Base-by-base conservation (phyloP, 495 filamentous ascomycete genomes). In the Penicillium ucsense region DNA sequence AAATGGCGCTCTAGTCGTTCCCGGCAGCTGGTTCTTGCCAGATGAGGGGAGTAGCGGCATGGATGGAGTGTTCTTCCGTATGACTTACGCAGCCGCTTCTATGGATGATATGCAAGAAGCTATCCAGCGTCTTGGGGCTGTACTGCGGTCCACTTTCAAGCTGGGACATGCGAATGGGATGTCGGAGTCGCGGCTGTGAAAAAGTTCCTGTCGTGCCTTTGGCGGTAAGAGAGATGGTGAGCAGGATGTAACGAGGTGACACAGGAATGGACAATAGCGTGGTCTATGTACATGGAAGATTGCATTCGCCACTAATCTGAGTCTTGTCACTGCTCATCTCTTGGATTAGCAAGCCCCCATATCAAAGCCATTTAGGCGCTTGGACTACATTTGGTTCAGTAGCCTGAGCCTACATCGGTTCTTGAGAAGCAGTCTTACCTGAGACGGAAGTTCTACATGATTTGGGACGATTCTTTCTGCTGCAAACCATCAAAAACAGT, bases 51-150 rank as follows among this genome's bases (percentile, higher is more conserved):
- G 33, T 8, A 41, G 34, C 6, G 34, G 34, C 6, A 35, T 35
- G 32, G 38, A 35, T 42, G 28, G 32, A 9, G 40, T 48, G 38
- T 48, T 48, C 29, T 48, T 48, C 12, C 46, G 46, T 30, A 32
- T 38, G 12, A 48, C 46, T 1, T 48, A 36, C 42, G 46, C 46
- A 10, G 31, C 39, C 6, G 46, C 38, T 28, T 48, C 46, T 5
- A 27, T 29, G 31, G 31, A 41, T 5, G 31, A 48, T 29, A 31
- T 48, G 7, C 41, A 4, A 29, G 46, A 48, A 41, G 46, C 46
- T 11, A 38, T 40, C 12, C 31, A 38, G n/a, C 31, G 46, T 30
- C 34, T 48, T 34, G 38, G 28, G 3, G 7, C 12, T 5, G 46
- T 39, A 6, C 31, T 48, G 34, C 34, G 34, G 10, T 6, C 7